These are phyloP conservation scores for Trichoderma atrobrunneum DNA, from an alignment of 2,329 filamentous ascomycete species.

Conservation along the genomic window DNA sequence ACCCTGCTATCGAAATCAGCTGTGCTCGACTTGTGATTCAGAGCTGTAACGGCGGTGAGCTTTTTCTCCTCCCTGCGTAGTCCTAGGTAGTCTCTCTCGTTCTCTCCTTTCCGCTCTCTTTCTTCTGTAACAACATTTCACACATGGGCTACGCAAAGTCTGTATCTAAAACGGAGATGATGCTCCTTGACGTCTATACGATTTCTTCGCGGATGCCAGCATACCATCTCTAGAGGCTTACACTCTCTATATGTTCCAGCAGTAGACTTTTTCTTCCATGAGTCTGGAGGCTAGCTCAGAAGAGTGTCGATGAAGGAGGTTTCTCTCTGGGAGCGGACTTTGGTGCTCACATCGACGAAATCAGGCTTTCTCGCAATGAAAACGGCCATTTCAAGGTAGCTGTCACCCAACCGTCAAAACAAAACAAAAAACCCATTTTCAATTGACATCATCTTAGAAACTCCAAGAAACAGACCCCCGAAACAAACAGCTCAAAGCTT, in stretches of 20 bases:
- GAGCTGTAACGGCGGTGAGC: background rate
- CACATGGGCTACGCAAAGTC: background rate
- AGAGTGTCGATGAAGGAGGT: constrained; percentile 2
- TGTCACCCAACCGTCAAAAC: background rate
- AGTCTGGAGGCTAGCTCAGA: constrained; percentile 22
- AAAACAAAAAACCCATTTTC: background rate
- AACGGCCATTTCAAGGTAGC: background rate
- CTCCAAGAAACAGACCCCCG: background rate
- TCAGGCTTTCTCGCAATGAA: constrained; percentile 21
- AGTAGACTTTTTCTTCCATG: constrained; percentile 20
- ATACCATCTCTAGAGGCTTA: constrained; percentile 5
- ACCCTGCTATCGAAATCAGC: background rate
- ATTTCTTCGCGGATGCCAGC: constrained; percentile 21
- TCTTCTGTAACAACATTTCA: background rate
- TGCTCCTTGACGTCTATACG: constrained; percentile 25
- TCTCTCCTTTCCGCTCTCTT: background rate
- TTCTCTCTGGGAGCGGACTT: constrained; percentile 23
- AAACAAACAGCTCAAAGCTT: background rate
- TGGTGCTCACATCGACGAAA: constrained; percentile 23
- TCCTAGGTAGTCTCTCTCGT: background rate
- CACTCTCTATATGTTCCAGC: background rate
- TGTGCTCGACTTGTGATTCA: background rate
- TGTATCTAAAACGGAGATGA: background rate
- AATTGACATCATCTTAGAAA: background rate
- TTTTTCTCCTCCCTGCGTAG: background rate